Conservation (phyloP, 139 green algal genomes). For the Chlamydomonas sp. region DNA sequence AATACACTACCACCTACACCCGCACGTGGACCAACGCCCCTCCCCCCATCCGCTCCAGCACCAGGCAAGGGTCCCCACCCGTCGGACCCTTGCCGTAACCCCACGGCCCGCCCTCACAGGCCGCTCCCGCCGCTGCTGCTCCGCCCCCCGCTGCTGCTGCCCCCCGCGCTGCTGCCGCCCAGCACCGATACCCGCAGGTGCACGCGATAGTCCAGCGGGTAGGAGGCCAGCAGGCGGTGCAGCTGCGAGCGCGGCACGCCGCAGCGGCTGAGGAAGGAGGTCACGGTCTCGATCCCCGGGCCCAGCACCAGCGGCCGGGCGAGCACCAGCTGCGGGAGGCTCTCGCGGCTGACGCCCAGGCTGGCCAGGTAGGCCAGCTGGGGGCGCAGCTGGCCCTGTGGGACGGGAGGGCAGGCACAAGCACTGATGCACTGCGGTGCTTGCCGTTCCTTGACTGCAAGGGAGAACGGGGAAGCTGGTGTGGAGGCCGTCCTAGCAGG, state of each 20-base stretch:
- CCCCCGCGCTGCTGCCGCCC: neutral
- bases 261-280: constrained; percentile 18
- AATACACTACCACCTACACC: too few relatives aligned
- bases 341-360: constrained; percentile 9
- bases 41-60: too few relatives aligned
- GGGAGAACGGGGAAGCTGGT: too few relatives aligned
- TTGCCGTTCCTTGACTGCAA: neutral
- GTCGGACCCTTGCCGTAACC: too few relatives aligned
- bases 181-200: neutral
- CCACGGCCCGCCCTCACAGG: too few relatives aligned
- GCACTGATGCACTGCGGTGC: too few relatives aligned
- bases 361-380: constrained; percentile 31
- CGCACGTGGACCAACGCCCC: too few relatives aligned
- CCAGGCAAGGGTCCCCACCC: too few relatives aligned
- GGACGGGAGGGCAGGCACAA: neutral
- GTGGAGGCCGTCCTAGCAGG: too few relatives aligned
- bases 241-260: constrained; percentile 25
- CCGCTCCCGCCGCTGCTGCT: neutral
- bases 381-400: constrained; percentile 24
- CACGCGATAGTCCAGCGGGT: constrained; percentile 23
- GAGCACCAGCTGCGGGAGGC: constrained; percentile 25
- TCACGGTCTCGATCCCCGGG: constrained; percentile 31
- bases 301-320: constrained; percentile 40
- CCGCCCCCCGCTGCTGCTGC: neutral
- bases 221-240: constrained; percentile 14